These are phyloP conservation scores for Colletotrichum noveboracense DNA, from an alignment of 2,329 filamentous ascomycete species.

Conservation along the genomic window DNA sequence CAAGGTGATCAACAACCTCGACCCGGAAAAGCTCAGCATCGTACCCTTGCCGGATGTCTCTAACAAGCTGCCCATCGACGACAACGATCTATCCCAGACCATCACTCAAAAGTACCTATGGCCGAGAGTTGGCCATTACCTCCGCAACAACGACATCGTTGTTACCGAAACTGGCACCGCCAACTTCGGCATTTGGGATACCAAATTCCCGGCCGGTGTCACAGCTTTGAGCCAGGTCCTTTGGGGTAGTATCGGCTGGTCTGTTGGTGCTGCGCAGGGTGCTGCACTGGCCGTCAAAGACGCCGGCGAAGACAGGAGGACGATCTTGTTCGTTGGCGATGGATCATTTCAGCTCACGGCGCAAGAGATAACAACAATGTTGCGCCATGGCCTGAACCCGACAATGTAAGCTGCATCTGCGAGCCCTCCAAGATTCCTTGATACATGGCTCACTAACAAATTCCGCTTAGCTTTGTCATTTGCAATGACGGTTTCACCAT, in stretches of 20 bases:
- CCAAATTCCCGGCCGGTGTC: conserved; percentile 78
- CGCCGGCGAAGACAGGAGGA: conserved; percentile 61
- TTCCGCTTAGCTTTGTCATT: conserved; percentile 70
- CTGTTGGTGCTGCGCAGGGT: conserved; percentile 62
- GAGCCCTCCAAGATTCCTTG: neutral
- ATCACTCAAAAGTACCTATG: conserved; percentile 80
- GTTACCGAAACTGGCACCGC: conserved; percentile 88
- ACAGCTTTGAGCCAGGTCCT: conserved; percentile 82
- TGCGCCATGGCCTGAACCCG: conserved; percentile 74
- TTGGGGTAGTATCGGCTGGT: conserved; percentile 71
- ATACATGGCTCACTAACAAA: conserved; percentile 24
- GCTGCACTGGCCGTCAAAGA: conserved; percentile 80
- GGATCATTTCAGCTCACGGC: conserved; percentile 85
- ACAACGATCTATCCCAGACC: conserved; percentile 39
- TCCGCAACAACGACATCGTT: conserved; percentile 75
- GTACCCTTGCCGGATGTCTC: conserved; percentile 57
- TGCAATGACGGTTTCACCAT: conserved; percentile 92
- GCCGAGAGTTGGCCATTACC: conserved; percentile 76
- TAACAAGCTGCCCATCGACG: conserved; percentile 50
- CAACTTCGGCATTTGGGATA: conserved; percentile 89
- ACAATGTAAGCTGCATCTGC: conserved; percentile 67
- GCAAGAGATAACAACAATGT: conserved; percentile 85
- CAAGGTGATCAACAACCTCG: conserved; percentile 68
- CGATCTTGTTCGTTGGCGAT: conserved; percentile 88
- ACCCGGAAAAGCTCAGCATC: conserved; percentile 62